Base-by-base conservation (phyloP, 108 stramenopile species). In the Fistulifera pelliculosa region DNA sequence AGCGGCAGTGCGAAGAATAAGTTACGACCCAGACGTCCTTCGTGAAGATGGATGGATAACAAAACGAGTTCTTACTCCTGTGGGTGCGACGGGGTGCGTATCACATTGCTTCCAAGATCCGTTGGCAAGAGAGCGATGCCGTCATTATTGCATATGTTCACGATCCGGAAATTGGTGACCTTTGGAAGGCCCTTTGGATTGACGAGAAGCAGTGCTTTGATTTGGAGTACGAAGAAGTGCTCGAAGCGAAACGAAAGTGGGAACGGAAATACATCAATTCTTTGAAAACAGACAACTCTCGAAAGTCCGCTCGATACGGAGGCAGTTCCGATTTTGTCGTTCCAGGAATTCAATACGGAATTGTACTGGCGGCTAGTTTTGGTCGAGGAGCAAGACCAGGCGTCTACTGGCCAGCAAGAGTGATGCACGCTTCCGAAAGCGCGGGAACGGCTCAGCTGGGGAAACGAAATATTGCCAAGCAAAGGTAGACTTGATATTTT, bases 41-140 rank as follows among this genome's bases (percentile, higher is more conserved):
- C 65, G 62, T 19, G 66, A 91, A 45, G 90, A 91, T 76, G 85
- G 90, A 1, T 91, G 90, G 90, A 83, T 72, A 2, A 91, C 83
- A 0, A 56, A 56, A 12, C 79, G 80, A 53, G 63, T 76, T 15
- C 52, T 55, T 2, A 71, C 54, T 41, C 74, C 80, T 3, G 64
- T 76, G 45, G 85, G 81, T 1, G 57, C 80, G 8, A 71, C 78
- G 15, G 90, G 90, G 83, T 18, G 57, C 85, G 15, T 60, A 70
- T 35, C 58, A 69, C 15, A 91, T 91, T 26, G 90, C 85, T 1
- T 62, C 66, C 31, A 52, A 56, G 22, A 59, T 87, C 0, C 64
- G 68, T 59, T 88, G 90, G 86, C 61, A 85, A 49, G 61, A 69
- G 24, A 66, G 77, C 38, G 80, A 83, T 45, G 91, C 79, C 35